Conservation (phyloP, 139 green algal genomes). For the Chlamydomonas incerta region DNA sequence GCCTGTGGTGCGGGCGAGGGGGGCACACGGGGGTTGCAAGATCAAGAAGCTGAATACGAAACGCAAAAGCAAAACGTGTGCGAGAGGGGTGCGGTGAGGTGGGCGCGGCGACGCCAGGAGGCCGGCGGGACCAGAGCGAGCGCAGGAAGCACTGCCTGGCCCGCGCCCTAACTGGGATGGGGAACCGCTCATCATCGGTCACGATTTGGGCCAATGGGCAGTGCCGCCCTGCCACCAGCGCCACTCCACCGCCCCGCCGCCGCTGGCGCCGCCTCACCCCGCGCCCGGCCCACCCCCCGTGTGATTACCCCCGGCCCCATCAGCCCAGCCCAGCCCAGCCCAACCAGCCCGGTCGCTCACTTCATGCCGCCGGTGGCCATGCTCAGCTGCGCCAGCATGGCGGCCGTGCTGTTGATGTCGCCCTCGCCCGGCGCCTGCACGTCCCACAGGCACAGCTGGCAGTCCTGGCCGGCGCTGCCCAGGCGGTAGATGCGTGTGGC, state of each 20-base stretch:
- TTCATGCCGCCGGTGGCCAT: slow-evolving; percentile 34
- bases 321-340: not conserved
- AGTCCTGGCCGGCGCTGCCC: slow-evolving; percentile 86
- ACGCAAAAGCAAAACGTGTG: too few species aligned
- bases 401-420: slow-evolving; percentile 25
- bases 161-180: too few species aligned
- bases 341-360: slow-evolving; percentile 10
- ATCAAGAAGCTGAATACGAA: too few species aligned
- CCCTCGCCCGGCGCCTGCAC: slow-evolving; percentile 54
- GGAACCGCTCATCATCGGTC: too few species aligned
- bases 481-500: slow-evolving; percentile 74
- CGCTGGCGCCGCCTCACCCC: too few species aligned
- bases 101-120: too few species aligned
- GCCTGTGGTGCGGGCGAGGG: not conserved
- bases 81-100: too few species aligned
- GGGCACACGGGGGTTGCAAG: not conserved
- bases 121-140: too few species aligned
- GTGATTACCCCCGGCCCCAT: too few species aligned
- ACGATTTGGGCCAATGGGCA: too few species aligned
- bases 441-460: slow-evolving; percentile 88
- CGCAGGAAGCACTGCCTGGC: too few species aligned
- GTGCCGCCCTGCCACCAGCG: not conserved
- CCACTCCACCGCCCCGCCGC: not conserved
- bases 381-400: slow-evolving; percentile 22
- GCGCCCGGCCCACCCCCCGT: not conserved